Conservation (phyloP, 2,329 filamentous ascomycete species). For the Huntiella bhutanensis region DNA sequence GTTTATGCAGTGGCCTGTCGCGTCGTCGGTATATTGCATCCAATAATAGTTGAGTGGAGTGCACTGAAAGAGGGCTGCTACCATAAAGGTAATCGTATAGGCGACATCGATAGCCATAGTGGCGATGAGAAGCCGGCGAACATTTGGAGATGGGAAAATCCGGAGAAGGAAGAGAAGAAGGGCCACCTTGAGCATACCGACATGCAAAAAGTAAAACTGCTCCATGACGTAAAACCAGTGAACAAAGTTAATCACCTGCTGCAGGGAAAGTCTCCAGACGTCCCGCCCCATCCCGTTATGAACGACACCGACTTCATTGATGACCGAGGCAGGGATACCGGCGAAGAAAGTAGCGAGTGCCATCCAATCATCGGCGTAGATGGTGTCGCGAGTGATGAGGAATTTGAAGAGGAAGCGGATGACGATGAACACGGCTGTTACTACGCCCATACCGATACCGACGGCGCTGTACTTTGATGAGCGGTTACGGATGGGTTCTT, state of each 20-base stretch:
- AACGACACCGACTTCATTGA: slow-evolving; percentile 18
- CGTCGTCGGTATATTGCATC: slow-evolving; percentile 28
- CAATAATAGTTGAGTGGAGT: slow-evolving; percentile 32
- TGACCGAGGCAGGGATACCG: slow-evolving; percentile 17
- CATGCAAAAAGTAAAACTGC: slow-evolving; percentile 26
- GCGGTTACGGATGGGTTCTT: slow-evolving; percentile 17
- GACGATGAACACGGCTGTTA: slow-evolving; percentile 23
- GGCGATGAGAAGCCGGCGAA: slow-evolving; percentile 24
- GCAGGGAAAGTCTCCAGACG: slow-evolving; percentile 27
- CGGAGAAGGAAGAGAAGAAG: slow-evolving; percentile 36
- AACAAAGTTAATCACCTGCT: slow-evolving; percentile 25
- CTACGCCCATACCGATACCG: slow-evolving; percentile 17
- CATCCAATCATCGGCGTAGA: slow-evolving; percentile 23
- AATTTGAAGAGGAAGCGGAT: slow-evolving; percentile 23
- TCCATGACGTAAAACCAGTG: slow-evolving; percentile 25
- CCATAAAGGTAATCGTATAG: slow-evolving; percentile 24
- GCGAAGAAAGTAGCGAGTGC: slow-evolving; percentile 16
- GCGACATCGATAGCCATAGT: slow-evolving; percentile 22
- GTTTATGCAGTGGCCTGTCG: slow-evolving; percentile 30
- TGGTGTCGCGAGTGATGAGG: slow-evolving; percentile 17
- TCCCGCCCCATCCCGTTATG: slow-evolving; percentile 29
- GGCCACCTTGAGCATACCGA: slow-evolving; percentile 30
- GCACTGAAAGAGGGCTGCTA: slow-evolving; percentile 31
- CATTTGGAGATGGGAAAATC: slow-evolving; percentile 26
- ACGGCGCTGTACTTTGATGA: slow-evolving; percentile 19